Evolutionary conservation across 2,329 filamentous ascomycete genomes (phyloP), one percentile per base, ranked within the genome.

Genomic region (Pezicula carpinea): DNA sequence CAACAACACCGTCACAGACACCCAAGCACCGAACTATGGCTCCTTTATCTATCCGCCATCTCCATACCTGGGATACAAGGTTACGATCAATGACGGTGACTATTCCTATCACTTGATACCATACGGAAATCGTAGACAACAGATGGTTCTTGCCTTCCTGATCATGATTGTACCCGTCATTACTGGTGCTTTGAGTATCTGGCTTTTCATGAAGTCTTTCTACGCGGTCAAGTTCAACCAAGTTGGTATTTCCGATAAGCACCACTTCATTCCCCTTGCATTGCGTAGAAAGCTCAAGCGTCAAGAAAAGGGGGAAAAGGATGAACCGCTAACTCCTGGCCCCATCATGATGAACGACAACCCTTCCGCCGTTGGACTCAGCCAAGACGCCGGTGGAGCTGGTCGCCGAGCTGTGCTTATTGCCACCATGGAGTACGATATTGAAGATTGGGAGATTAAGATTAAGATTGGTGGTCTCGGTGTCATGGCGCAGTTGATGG

Each of bases 391-490:
- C 11, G 38, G 38, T 40, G 38, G 38, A 22, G 38, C 18, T 23
- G 22, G 22, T 10, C 60, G 69, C 34, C 68, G 76, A 15, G 82
- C 74, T 32, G 76, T 83, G 2, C 70, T 85, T 26, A 82, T 85
- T 46, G 82, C 79, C 10, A 85, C 81, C 8, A 83, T 85, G 78
- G 82, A 85, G 61, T 85, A 85, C 63, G 80, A 85, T 52, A 84
- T 85, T 51, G 78, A 82, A 44, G 82, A 85, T 58, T 85, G 82
- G 77, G 72, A 67, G 5, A 81, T 85, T 65, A 84, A 82, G 64
- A 80, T 85, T 66, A 85, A 85, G 65, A 85, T 85, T 33, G 82
- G 82, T 50, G 82, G 82, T 48, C 69, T 85, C 4, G 82, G 82
- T 60, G 81, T 84, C 52, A 85, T 85, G 81, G 80, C 82, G 23